Base-by-base conservation (phyloP, 202 grass and related monocot species). In the Musa balbisiana region DNA sequence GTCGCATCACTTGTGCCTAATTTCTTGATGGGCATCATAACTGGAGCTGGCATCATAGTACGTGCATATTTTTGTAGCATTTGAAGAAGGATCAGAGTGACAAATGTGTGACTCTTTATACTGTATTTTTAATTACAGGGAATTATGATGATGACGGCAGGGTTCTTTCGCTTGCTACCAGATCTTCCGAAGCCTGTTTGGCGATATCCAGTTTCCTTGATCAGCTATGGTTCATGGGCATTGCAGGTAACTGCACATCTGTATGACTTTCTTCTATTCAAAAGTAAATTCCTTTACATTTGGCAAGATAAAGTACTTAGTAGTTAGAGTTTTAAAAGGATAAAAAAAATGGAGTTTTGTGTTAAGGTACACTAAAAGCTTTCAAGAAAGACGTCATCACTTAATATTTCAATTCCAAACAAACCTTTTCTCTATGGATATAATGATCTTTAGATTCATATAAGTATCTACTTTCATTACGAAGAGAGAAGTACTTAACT, bases 131-230 rank as follows among this genome's bases (percentile, higher is more conserved):
- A 52, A 70, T 49, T 52, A 17, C 75, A 99, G 95, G 95, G 95
- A 78, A 95, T 99, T 80, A 99, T 99, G 95, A 99, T 99, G 95
- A 74, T 99, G 78, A 91, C 92, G 0, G 87, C 95, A 43, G 95
- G 95, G 69, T 99, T 92, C 76, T 99, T 99, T 64, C 83, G 95
- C 53, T 71, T 94, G 64, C 91, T 99, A 69, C 91, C 91, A 0
- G 95, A 99, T 50, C 91, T 99, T 81, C 95, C 95, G 1, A 99
- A 92, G 80, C 85, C 85, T 26, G 87, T 99, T 51, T 99, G 95
- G 95, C 80, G 80, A 29, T 99, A 99, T 43, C 95, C 95, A 0
- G 82, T 99, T 52, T 99, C 95, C 0, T 87, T 92, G 43, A 85
- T 99, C 24, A 87, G 90, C 52, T 99, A 99, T 51, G 89, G 89